Percentiles rank a stretch among this genome's conserved stretches.
phyloP scores from a whole-genome alignment of 768 basidiomycete genomes.

The Tulasnella sp. region DNA sequence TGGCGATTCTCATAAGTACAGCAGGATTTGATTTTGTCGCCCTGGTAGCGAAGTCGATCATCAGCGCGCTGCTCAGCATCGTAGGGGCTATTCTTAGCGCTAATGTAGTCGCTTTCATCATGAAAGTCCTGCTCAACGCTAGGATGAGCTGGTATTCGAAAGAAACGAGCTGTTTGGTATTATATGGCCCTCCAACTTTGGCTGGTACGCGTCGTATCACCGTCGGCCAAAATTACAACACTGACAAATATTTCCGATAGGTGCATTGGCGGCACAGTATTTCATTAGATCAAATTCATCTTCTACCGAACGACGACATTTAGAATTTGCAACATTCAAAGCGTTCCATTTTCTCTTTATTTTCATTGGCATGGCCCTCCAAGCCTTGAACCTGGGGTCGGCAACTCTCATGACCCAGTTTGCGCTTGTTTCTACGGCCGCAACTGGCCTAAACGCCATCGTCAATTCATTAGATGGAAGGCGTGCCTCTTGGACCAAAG shows the following conservation, averaged over 20 bases:
- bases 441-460: constrained; percentile 42
- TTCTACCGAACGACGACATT: constrained; percentile 32
- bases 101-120: constrained; percentile 58
- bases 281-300: constrained; percentile 29
- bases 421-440: constrained; percentile 42
- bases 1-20: background rate
- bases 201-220: constrained; percentile 38
- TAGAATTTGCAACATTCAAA: constrained; percentile 50
- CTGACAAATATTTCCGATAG: constrained; percentile 27
- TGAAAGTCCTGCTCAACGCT: constrained; percentile 47
- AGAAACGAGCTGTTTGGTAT: constrained; percentile 45
- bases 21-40: background rate
- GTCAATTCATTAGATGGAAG: constrained; percentile 23
- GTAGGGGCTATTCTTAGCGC: constrained; percentile 48
- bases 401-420: constrained; percentile 60
- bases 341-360: constrained; percentile 45
- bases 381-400: constrained; percentile 56
- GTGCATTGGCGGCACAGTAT: constrained; percentile 46
- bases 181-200: constrained; percentile 66
- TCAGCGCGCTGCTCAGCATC: constrained; percentile 39
- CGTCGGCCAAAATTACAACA: background rate
- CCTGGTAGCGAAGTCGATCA: constrained; percentile 28
- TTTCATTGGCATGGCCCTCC: constrained; percentile 41
- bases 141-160: constrained; percentile 78
- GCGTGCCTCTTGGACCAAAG: constrained; percentile 11